Conservation (phyloP, 2,329 filamentous ascomycete genomes). For the Alternaria dauci region DNA sequence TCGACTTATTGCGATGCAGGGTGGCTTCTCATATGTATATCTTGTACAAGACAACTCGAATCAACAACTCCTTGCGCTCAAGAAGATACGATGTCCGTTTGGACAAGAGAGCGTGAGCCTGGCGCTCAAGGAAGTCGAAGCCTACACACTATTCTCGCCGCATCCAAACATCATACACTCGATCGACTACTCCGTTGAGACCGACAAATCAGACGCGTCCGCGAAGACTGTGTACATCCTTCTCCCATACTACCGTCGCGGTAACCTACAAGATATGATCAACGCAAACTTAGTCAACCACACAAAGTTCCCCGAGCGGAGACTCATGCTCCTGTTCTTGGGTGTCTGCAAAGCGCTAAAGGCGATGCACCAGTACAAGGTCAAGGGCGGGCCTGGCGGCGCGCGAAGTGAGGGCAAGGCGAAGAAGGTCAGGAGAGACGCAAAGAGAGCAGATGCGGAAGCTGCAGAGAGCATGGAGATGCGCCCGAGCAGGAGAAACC, state of each 20-base stretch:
- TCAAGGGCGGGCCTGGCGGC: slow-evolving; percentile 65
- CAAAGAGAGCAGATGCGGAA: slow-evolving; percentile 62
- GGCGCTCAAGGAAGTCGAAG: slow-evolving; percentile 96
- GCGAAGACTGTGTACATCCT: slow-evolving; percentile 97
- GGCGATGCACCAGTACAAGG: slow-evolving; percentile 89
- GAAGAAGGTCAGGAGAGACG: slow-evolving; percentile 64
- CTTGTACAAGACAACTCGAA: slow-evolving; percentile 90
- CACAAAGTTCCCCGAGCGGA: slow-evolving; percentile 84
- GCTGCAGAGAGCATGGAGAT: slow-evolving; percentile 56
- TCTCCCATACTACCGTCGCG: slow-evolving; percentile 91
- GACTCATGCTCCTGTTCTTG: slow-evolving; percentile 87
- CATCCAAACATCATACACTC: slow-evolving; percentile 86
- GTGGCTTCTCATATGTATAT: slow-evolving; percentile 98
- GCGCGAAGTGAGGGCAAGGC: slow-evolving; percentile 61
- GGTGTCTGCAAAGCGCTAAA: slow-evolving; percentile 89
- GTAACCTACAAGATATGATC: slow-evolving; percentile 97
- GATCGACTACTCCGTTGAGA: slow-evolving; percentile 82
- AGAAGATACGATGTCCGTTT: slow-evolving; percentile 99
- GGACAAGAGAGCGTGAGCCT: slow-evolving; percentile 94
- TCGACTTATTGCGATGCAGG: slow-evolving; percentile 59
- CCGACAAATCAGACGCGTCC: slow-evolving; percentile 71
- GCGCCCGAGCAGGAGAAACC: slow-evolving; percentile 50
- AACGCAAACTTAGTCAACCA: slow-evolving; percentile 98
- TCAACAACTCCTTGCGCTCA: slow-evolving; percentile 88
- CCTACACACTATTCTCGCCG: slow-evolving; percentile 87